Evolutionary conservation across 2,329 filamentous ascomycete species (phyloP).

Genomic region (Incumbomyces delicatus): DNA sequence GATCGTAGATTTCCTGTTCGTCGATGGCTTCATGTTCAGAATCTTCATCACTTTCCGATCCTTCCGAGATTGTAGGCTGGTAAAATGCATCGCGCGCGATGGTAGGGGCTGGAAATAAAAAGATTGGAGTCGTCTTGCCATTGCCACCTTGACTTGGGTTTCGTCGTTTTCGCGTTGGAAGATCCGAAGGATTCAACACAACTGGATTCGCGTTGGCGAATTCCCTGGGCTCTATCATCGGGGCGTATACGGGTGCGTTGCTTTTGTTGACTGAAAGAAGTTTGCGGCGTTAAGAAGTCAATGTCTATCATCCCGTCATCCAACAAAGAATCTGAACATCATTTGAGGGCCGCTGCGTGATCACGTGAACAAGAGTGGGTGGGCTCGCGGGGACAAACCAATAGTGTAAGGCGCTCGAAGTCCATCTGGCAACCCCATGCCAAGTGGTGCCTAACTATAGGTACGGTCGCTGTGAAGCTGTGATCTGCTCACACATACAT

Average conservation of each 20-base stretch:
- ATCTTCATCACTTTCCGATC: conserved; percentile 35
- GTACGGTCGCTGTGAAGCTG: too few species aligned
- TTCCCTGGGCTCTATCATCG: not conserved
- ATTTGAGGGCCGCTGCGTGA: too few species aligned
- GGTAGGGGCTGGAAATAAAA: conserved; percentile 43
- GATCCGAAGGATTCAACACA: conserved; percentile 76
- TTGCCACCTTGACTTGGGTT: conserved; percentile 34
- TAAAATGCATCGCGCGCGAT: conserved; percentile 42
- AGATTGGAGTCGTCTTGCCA: conserved; percentile 35
- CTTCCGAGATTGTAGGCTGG: conserved; percentile 25
- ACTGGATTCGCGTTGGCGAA: conserved; percentile 77
- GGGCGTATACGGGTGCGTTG: not conserved
- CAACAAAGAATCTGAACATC: too few species aligned
- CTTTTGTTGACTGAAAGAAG: too few species aligned
- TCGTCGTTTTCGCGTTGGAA: conserved; percentile 63
- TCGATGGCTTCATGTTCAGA: conserved; percentile 77
- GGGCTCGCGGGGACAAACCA: too few species aligned
- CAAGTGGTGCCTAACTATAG: too few species aligned
- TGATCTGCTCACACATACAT: too few species aligned
- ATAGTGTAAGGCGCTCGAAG: too few species aligned
- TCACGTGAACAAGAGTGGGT: too few species aligned
- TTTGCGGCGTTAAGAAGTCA: too few species aligned
- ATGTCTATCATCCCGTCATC: too few species aligned
- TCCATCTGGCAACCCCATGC: too few species aligned
- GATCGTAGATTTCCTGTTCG: conserved; percentile 92